phyloP scores from a whole-genome alignment of 306 rosid genomes.

The Ormosia emarginata region DNA sequence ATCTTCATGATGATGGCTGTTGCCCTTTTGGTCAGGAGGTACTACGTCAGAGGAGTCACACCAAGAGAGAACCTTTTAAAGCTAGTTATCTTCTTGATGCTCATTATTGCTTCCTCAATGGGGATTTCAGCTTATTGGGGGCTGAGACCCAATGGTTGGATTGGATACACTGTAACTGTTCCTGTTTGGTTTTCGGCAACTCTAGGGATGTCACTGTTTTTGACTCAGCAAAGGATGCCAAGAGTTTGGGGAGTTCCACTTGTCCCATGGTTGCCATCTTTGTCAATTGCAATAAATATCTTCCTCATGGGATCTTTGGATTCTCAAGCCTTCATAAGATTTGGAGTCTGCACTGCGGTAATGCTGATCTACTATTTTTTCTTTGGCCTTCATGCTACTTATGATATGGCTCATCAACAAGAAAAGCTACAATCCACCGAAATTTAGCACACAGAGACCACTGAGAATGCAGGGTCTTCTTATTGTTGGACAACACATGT shows the following conservation, averaged over 20 bases:
- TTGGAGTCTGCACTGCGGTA: slow-evolving; percentile 57
- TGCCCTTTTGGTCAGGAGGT: slow-evolving; percentile 79
- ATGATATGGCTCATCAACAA: slow-evolving; percentile 67
- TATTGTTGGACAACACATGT: too few relatives aligned
- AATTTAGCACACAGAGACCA: slow-evolving; percentile 15
- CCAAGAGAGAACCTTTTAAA: slow-evolving; percentile 38
- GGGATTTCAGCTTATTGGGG: slow-evolving; percentile 75
- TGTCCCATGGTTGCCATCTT: slow-evolving; percentile 81
- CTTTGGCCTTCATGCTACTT: slow-evolving; percentile 81
- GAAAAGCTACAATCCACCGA: slow-evolving; percentile 27
- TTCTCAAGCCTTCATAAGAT: slow-evolving; percentile 52
- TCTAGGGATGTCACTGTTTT: slow-evolving; percentile 43
- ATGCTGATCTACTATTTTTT: slow-evolving; percentile 66
- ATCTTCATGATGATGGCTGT: slow-evolving; percentile 68
- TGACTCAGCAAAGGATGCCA: slow-evolving; percentile 60
- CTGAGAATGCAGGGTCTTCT: slow-evolving; percentile 32
- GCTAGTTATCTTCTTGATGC: slow-evolving; percentile 45
- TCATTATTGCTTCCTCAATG: slow-evolving; percentile 66
- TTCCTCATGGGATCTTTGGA: slow-evolving; percentile 77
- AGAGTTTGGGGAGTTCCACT: slow-evolving; percentile 85
- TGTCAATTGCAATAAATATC: slow-evolving; percentile 66
- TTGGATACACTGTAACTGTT: slow-evolving; percentile 50
- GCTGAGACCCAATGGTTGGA: slow-evolving; percentile 50
- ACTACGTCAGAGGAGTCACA: slow-evolving; percentile 62
- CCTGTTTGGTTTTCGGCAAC: slow-evolving; percentile 74